Evolutionary conservation across 176 grass and related monocot species (phyloP), one percentile per base, ranked within the genome.

Genomic region (Oryza nivara): DNA sequence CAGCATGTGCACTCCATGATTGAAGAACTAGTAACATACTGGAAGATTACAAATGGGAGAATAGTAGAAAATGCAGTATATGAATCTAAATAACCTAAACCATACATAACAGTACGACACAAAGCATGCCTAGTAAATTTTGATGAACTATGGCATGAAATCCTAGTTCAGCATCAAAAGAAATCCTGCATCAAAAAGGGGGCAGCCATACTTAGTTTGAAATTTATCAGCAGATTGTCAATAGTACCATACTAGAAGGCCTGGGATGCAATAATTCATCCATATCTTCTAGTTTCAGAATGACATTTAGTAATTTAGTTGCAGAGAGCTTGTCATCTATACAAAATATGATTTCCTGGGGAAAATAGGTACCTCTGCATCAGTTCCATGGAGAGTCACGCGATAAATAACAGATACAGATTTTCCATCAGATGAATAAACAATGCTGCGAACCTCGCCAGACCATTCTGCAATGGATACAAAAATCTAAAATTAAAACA

Each of bases 341-440:
- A 34, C 64, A 35, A 22, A 70, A 36, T 35, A 65, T 20, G n/a
- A 80, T 74, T 76, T 80, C 30, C 38, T 6, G 4, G 54, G 75
- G 40, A 32, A 41, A 26, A 93, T 60, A 64, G 74, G 22, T 93
- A 98, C 96, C 96, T 96, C 96, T 12, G 96, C 89, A 88, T 99
- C 96, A 72, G 86, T 94, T 60, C 96, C 93, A 88, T 96, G 84
- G 58, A 99, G 91, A 72, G 91, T 99, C 26, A 99, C 91, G 36
- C 91, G 93, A 73, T 96, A 99, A 78, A 99, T 91, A 79, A 98
- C 93, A 83, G 93, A 89, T 73, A 96, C 93, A 48, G 93, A 92
- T 63, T 92, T 89, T 63, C 89, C 89, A 49, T 94, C 93, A 82
- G 91, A 82, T 70, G 93, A 96, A 71, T 96, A 96, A 68, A 94